A percentile compares a stretch with the other conserved stretches of the same genome.
Evolutionary conservation across 371 early-diverging fungal species (phyloP).

Genomic region (Actinomortierella ambigua): DNA sequence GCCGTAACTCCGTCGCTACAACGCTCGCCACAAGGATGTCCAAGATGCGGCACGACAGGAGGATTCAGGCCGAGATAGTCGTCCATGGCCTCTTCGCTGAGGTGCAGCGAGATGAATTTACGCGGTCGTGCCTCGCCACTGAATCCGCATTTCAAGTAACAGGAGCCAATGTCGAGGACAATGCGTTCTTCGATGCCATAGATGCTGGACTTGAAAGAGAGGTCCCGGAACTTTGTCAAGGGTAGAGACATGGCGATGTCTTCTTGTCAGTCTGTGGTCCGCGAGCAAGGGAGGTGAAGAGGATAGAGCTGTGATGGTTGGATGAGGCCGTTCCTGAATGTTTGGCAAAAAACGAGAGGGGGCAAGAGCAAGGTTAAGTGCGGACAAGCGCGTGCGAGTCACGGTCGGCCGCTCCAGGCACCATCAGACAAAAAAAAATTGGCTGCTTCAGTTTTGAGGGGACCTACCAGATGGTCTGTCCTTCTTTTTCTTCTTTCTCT

Average conservation of each 20-base stretch:
- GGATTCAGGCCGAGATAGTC: constrained; percentile 35
- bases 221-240: constrained; percentile 35
- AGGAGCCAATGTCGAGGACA: constrained; percentile 86
- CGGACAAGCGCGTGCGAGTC: no score
- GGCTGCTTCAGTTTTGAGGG: no score
- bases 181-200: constrained; percentile 84
- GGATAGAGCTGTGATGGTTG: no score
- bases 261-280: no score
- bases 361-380: no score
- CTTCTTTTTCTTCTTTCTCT: no score
- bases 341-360: no score
- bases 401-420: no score
- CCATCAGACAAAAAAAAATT: no score
- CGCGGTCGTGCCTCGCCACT: constrained; percentile 87
- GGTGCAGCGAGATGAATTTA: constrained; percentile 62
- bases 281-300: no score
- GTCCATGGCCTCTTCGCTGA: constrained; percentile 40
- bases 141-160: constrained; percentile 86
- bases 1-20: constrained; percentile 17
- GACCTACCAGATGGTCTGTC: no score
- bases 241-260: constrained; percentile 30
- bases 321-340: no score
- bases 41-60: constrained; percentile 21
- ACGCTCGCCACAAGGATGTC: constrained; percentile 35
- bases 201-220: constrained; percentile 51